Evolutionary conservation across 306 rosid species (phyloP), one percentile per base, ranked within the genome.

Genomic region (Castanea mollissima): DNA sequence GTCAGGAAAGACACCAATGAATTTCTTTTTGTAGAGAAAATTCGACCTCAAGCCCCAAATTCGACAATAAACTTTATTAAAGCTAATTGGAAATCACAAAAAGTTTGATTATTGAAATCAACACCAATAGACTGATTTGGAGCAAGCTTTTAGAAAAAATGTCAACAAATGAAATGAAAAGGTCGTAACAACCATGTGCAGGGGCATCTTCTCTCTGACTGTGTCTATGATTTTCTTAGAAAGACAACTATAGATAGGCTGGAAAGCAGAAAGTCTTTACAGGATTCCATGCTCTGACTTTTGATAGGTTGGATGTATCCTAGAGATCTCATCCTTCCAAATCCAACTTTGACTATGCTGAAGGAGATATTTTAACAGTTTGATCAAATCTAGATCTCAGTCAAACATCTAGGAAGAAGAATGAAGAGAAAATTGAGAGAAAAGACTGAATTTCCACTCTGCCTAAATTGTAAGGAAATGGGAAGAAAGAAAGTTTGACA

Each of bases 191-290:
- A 67, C 46, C 21, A 34, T 35, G 25, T 64, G 52, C 18, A 21
- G 52, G 52, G 44, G 49, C 49, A 67, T 3, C 2, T 27, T 13
- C 35, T 16, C 34, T 67, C 4, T 10, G 54, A 49, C 44, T 49
- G 54, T 49, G 46, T 65, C 71, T 18, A 65, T 32, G 16, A 34
- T 49, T 71, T 49, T 60, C 15, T n/a, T 49, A 1, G 1, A 49
- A 54, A 70, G 80, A 75, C 77, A 69, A 74, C 73, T 20, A 51
- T 12, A 21, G 56, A 34, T 23, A 56, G 71, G 78, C 83, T 83
- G 84, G 84, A 71, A 84, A 84, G 72, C 29, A 3, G 5, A 27
- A 46, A 73, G 58, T 63, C 59, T 84, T 55, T 29, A 74, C 55
- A 64, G 69, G 38, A 20, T 71, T 71, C 64, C 44, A 31, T 11